Evolutionary conservation across 257 asterid species (phyloP), one percentile per base, ranked within the genome.

Genomic region (Osmanthus fragrans): DNA sequence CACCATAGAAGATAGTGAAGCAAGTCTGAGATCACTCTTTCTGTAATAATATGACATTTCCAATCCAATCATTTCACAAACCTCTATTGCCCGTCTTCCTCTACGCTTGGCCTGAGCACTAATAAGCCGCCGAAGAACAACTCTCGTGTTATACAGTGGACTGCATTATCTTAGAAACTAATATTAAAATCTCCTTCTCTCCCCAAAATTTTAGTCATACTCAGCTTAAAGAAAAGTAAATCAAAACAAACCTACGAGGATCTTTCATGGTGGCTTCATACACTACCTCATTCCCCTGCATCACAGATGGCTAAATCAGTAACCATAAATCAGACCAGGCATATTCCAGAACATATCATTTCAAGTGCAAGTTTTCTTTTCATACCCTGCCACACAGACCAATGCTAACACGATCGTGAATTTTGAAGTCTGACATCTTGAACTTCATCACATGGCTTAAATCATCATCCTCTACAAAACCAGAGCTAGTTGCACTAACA

Each of bases 11-110:
- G 73, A 70, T 69, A 69, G 47, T 42, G 79, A 68, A 63, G 32
- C 66, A 39, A 80, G 80, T 74, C 54, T 77, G 74, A 67, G 33
- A 73, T 37, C 23, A 11, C 21, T 34, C 54, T 33, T 51, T 47
- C 56, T 47, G 29, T 77, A 40, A 18, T 54, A 27, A 56, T 65
- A 42, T 15, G 77, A 58, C 56, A 67, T 13, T 54, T 32, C 72
- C 73, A 65, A 56, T 32, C 72, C 73, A 65, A 56, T 45, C 25
- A 49, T 23, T 69, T 47, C 37, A 74, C 85, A 69, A 81, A 91
- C 99, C 97, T 95, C 97, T 76, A 95, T 93, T 65, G 98, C 96
- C 66, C 98, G 85, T 82, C 58, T 87, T 49, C 99, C 99, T 85
- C 97, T 91, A 58, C 98, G 98, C 92, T 89, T 89, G 70, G 99